Conservation (phyloP, 2,329 filamentous ascomycete genomes). For the Botrytis byssoidea region DNA sequence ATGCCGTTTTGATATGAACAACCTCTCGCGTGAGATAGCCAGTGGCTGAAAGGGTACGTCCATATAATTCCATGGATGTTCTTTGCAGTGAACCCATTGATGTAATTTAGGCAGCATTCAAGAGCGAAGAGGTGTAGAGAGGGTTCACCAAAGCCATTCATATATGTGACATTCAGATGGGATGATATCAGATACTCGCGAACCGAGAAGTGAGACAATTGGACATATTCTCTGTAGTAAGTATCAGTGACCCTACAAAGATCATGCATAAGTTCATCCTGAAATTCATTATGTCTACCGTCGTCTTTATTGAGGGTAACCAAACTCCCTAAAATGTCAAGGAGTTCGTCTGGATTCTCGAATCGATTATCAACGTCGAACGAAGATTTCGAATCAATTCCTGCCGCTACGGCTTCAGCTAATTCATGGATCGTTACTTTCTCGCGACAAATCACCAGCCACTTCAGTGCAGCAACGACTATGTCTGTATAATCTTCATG, state of each 20-base stretch:
- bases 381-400: background rate
- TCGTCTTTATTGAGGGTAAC: too few relatives aligned
- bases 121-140: background rate
- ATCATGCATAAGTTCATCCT: too few relatives aligned
- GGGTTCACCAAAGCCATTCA: background rate
- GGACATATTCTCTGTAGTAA: too few relatives aligned
- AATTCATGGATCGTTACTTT: background rate
- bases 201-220: conserved; percentile 1
- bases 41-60: background rate
- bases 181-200: background rate
- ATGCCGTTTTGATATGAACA: background rate
- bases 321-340: background rate
- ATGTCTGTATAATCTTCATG: background rate
- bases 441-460: background rate
- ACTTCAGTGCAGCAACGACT: background rate
- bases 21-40: background rate
- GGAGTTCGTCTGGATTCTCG: background rate
- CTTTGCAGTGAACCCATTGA: background rate
- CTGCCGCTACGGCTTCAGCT: conserved; percentile 2
- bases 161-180: too few relatives aligned
- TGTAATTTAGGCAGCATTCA: conserved; percentile 5
- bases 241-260: too few relatives aligned
- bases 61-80: background rate
- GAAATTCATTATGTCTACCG: too few relatives aligned
- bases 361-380: conserved; percentile 7